Evolutionary conservation across 1,284 basidiomycete genomes (phyloP), one percentile per base, ranked within the genome.

Genomic region (Boletus holoroseus): DNA sequence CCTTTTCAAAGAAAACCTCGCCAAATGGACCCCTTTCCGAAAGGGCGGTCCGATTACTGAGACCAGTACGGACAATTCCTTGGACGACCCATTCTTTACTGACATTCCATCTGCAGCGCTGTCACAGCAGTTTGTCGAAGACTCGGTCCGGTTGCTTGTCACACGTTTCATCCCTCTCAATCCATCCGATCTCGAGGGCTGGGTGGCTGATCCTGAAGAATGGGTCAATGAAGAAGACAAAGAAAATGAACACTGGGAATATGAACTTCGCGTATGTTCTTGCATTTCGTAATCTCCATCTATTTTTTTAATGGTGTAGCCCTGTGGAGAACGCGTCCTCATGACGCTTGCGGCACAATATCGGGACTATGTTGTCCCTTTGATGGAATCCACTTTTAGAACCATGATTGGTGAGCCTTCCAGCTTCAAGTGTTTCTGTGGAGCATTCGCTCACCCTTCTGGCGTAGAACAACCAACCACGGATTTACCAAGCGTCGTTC

Each of bases 191-290:
- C 75, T 94, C 5, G 82, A 91, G 56, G 76, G 73, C 3, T 89
- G 92, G 83, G 78, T 85, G 70, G 76, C 78, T 24, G 89, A 93
- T 67, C 90, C 91, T 0, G 92, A 95, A 70, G 89, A 93, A 62
- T 95, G 91, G 90, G 79, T 92, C 5, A 86, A 91, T 53, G 66
- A 79, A 2, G 90, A 94, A 68, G 87, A 89, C 54, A 87, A 85
- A 56, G 92, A 91, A 58, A 87, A 85, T 53, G 90, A 91, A 27
- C 79, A 85, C 53, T 95, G 92, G 92, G 84, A 91, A 53, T 94
- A 80, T 61, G 88, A 92, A 61, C 81, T 94, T 52, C 76, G 92
- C 50, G 91, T 93, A 49, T 12, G 60, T 43, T 16, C 31, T 41
- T 42, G 32, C 13, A 24, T 46, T 44, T 47, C 11, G 34, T 57